phyloP scores from a whole-genome alignment of 441 rosid genomes.

The Erysimum cheiri region DNA sequence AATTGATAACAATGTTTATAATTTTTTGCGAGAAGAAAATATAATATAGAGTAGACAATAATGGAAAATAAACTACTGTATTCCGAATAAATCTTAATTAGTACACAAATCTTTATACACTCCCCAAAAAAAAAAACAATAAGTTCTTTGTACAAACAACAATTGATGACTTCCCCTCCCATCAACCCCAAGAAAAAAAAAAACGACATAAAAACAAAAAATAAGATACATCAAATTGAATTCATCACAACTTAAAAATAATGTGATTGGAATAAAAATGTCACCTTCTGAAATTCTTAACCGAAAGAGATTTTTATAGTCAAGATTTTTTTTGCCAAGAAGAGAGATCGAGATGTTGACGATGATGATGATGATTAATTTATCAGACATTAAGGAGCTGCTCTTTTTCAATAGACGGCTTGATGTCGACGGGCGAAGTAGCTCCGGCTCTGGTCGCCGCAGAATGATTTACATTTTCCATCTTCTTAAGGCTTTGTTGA shows the following conservation, averaged over 20 bases:
- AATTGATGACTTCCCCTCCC: constrained; percentile 24
- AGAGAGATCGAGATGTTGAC: constrained; percentile 42
- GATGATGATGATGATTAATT: not conserved
- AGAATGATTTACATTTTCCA: constrained; percentile 49
- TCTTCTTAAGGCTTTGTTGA: constrained; percentile 62
- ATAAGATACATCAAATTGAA: constrained; percentile 34
- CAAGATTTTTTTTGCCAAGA: constrained; percentile 23
- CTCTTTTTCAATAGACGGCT: constrained; percentile 53
- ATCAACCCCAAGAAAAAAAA: constrained; percentile 11
- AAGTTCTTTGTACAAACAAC: constrained; percentile 42
- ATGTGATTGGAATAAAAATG: constrained; percentile 31
- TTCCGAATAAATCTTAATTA: constrained; percentile 19
- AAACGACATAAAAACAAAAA: constrained; percentile 13
- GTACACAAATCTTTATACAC: constrained; percentile 39
- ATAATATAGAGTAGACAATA: not conserved
- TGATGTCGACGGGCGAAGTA: constrained; percentile 40
- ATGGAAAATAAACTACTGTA: not conserved
- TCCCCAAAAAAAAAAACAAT: constrained; percentile 27
- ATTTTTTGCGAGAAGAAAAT: not conserved
- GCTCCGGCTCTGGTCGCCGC: constrained; percentile 36
- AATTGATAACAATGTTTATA: not conserved
- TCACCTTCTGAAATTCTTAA: constrained; percentile 24
- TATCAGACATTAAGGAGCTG: constrained; percentile 58
- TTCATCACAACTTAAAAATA: constrained; percentile 42
- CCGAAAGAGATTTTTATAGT: constrained; percentile 42